Percentiles rank a stretch among this genome's conserved stretches.
phyloP scores from a whole-genome alignment of 805 yeast genomes.

The Komagataella phaffii region DNA sequence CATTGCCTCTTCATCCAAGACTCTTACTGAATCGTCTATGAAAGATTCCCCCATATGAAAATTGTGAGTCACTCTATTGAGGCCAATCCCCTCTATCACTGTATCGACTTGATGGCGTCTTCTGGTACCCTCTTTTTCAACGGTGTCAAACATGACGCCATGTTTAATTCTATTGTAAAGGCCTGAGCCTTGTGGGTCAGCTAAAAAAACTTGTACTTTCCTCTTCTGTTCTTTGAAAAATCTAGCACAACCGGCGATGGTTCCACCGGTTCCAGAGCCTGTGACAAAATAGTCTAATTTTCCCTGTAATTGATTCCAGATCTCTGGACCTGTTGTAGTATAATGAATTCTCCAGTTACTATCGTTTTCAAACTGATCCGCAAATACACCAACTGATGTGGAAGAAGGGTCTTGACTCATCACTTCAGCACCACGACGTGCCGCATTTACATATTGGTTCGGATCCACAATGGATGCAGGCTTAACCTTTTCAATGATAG shows the following conservation, averaged over 20 bases:
- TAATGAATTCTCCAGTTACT: conserved; percentile 82
- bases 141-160: conserved; percentile 89
- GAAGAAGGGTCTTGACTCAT: conserved; percentile 26
- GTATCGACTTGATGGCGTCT: conserved; percentile 96
- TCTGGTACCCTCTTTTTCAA: conserved; percentile 86
- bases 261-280: conserved; percentile 97
- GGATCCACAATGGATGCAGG: conserved; percentile 96
- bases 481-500: conserved; percentile 68
- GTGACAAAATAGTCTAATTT: conserved; percentile 64
- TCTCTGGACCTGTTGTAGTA: conserved; percentile 83
- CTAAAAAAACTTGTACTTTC: conserved; percentile 42
- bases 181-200: conserved; percentile 97
- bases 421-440: conserved; percentile 49
- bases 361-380: conserved; percentile 92
- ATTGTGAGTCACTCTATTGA: conserved; percentile 77
- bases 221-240: conserved; percentile 44
- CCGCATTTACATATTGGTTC: conserved; percentile 83
- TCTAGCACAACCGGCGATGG: conserved; percentile 82
- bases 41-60: conserved; percentile 55
- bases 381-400: conserved; percentile 57
- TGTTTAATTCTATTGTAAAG: conserved; percentile 69
- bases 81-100: conserved; percentile 84
- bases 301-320: conserved; percentile 59
- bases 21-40: conserved; percentile 72
- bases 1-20: conserved; percentile 68